Percentiles rank a stretch among this genome's conserved stretches.
These are phyloP conservation scores for Phytophthora megakarya DNA, from an alignment of 352 stramenopile species.

Conservation along the genomic window DNA sequence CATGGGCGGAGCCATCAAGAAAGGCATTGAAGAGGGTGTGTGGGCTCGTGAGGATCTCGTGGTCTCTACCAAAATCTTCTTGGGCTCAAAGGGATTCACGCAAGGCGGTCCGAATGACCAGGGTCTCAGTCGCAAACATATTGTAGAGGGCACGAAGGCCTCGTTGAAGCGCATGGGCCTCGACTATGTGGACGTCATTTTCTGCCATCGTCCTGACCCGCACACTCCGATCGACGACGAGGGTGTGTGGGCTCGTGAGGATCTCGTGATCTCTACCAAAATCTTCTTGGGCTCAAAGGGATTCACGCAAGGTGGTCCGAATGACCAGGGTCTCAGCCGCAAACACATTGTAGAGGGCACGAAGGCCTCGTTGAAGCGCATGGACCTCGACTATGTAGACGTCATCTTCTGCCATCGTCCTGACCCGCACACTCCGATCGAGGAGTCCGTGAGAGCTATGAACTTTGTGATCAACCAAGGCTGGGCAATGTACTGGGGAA, in stretches of 20 bases:
- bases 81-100: neutral
- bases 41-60: neutral
- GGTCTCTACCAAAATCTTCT: slow-evolving; percentile 1
- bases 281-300: neutral
- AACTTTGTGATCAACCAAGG: neutral
- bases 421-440: neutral
- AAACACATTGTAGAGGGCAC: neutral
- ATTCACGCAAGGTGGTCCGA: neutral
- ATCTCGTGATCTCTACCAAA: neutral
- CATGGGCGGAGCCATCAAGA: neutral
- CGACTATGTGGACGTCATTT: no score
- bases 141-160: no score
- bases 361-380: neutral
- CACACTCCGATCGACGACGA: no score
- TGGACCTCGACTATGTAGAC: slow-evolving; percentile 1
- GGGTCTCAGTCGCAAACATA: no score
- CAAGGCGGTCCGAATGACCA: neutral
- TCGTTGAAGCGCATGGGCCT: no score
- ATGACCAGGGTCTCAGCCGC: neutral
- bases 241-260: neutral
- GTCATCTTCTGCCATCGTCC: neutral
- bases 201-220: no score
- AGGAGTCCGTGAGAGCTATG: neutral
- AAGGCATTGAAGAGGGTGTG: neutral
- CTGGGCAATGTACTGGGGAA: neutral